Evolutionary conservation across 2,329 filamentous ascomycete species (phyloP), one percentile per base, ranked within the genome.

Genomic region (Blumeriella jaapii): DNA sequence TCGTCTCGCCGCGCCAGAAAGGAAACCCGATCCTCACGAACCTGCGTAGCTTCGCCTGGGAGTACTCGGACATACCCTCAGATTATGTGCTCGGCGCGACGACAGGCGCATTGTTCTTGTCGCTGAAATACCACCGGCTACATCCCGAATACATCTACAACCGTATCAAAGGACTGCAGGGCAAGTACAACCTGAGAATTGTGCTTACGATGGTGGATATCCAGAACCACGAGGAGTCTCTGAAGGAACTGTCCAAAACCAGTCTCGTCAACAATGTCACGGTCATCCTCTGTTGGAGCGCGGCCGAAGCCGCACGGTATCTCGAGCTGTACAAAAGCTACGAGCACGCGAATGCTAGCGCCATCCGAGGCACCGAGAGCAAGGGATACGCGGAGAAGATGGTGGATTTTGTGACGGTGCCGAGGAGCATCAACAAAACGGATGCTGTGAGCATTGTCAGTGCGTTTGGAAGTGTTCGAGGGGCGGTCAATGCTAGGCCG

Each of bases 141-240:
- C 91, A 98, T 55, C 91, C 91, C 1, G 91, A 98, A 60, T 98
- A 98, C 64, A 85, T 98, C 52, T 96, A 96, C 63, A 86, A 81
- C 15, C 81, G 91, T 38, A 93, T 98, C 48, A 79, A 82, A 34
- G 75, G 78, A 31, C 66, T 98, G 4, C 82, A 82, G 33, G 83
- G 82, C 32, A 84, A 82, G 60, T 96, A 93, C 62, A 80, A 78
- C 47, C 69, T 98, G 13, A 82, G 91, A 30, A 69, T 98, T 34
- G 63, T 98, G 17, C 69, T 98, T 31, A 78, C 80, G 13, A 86
- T 96, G 74, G 87, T 96, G 16, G 91, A 98, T 58, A 94, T 98
- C 34, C 75, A 80, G 15, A 94, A 93, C 54, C 91, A 96, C 52
- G 85, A 96, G 59, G 86, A 94, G 39, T 72, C 78, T 3, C 61